phyloP scores from a whole-genome alignment of 768 basidiomycete genomes.

The Lentinus brumalis region DNA sequence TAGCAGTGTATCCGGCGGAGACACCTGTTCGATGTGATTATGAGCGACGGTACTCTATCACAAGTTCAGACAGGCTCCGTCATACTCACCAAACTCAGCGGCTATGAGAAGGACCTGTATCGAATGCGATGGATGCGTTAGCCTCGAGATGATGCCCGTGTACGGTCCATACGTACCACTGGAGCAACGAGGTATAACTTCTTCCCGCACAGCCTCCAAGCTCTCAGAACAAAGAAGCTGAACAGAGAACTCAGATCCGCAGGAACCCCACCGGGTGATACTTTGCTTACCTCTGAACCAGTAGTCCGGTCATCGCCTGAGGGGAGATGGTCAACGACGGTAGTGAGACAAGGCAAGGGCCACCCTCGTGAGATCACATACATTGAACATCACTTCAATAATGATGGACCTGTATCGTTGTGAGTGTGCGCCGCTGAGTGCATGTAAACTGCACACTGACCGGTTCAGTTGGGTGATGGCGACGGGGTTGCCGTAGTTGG shows the following conservation, averaged over 20 bases:
- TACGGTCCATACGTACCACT: constrained; percentile 40
- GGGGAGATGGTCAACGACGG: too few species aligned
- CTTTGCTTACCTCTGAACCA: constrained; percentile 61
- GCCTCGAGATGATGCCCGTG: not conserved
- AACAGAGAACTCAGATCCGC: constrained; percentile 29
- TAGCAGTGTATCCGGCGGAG: constrained; percentile 9
- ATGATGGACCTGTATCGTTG: constrained; percentile 40
- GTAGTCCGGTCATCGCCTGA: constrained; percentile 54
- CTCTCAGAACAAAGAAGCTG: constrained; percentile 23
- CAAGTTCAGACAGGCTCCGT: not conserved
- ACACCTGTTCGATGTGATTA: not conserved
- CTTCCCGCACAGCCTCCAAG: constrained; percentile 43
- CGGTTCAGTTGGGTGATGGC: constrained; percentile 46
- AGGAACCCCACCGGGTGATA: constrained; percentile 36
- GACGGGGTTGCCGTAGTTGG: constrained; percentile 49
- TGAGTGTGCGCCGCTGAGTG: not conserved
- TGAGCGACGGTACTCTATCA: too few species aligned
- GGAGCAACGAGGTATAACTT: constrained; percentile 44
- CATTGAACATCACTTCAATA: constrained; percentile 57
- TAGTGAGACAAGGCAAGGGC: constrained; percentile 23
- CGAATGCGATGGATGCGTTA: not conserved
- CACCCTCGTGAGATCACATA: constrained; percentile 26
- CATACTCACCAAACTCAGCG: constrained; percentile 47
- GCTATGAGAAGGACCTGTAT: constrained; percentile 44
- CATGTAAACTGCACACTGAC: constrained; percentile 35